phyloP scores from a whole-genome alignment of 2,329 filamentous ascomycete genomes.

The Neopestalotiopsis sp. region DNA sequence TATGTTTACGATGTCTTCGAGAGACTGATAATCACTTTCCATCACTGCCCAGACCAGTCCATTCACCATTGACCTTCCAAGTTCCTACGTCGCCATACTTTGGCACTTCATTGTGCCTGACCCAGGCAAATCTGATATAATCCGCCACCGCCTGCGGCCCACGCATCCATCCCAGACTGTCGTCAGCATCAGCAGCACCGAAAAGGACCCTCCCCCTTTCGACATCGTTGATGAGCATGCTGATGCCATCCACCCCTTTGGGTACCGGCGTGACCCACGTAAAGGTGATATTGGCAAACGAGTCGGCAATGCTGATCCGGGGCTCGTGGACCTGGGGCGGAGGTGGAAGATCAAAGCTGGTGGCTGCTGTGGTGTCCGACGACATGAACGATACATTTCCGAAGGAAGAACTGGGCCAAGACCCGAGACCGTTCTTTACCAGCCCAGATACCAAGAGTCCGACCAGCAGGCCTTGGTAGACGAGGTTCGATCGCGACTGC shows the following conservation, averaged over 20 bases:
- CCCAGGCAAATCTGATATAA: conserved; percentile 24
- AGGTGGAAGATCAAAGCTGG: not conserved
- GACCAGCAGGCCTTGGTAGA: conserved; percentile 75
- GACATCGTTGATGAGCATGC: conserved; percentile 21
- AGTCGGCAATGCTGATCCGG: conserved; percentile 14
- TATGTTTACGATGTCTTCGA: no score
- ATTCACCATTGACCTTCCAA: conserved; percentile 23
- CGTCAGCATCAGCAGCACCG: not conserved
- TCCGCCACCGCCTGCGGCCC: conserved; percentile 26
- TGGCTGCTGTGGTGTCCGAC: not conserved
- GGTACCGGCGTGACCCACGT: conserved; percentile 16
- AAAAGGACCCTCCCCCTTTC: conserved; percentile 15
- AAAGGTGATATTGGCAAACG: conserved; percentile 19
- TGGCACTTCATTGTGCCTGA: conserved; percentile 20
- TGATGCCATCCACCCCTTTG: conserved; percentile 16
- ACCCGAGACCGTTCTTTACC: conserved; percentile 8
- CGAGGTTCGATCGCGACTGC: conserved; percentile 69
- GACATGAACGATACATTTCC: not conserved
- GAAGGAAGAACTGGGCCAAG: not conserved
- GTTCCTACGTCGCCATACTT: conserved; percentile 20
- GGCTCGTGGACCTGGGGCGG: conserved; percentile 20
- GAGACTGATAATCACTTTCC: not conserved
- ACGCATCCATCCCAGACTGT: conserved; percentile 21
- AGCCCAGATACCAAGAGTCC: conserved; percentile 81
- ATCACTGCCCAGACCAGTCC: conserved; percentile 20